phyloP scores from a whole-genome alignment of 108 stramenopile species.

The Heterococcus sp. region DNA sequence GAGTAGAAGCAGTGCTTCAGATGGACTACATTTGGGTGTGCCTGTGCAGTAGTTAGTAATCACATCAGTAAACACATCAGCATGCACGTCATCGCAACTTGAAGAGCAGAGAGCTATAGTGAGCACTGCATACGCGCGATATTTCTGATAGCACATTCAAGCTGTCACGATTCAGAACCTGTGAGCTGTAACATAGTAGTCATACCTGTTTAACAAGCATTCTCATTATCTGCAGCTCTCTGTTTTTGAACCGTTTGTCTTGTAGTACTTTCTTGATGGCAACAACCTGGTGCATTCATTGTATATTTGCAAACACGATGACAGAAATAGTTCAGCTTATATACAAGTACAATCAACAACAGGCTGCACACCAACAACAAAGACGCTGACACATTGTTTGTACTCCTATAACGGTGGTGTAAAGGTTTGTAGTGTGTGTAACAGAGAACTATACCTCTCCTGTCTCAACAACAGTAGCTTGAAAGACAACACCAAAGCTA shows the following conservation, averaged over 20 bases:
- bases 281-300: constrained; percentile 12
- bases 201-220: constrained; percentile 72
- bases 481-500: constrained; percentile 91
- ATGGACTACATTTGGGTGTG: constrained; percentile 71
- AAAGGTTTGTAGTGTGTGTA: no score
- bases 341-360: neutral
- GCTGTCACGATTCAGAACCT: no score
- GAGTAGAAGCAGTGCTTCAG: constrained; percentile 94
- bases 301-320: no score
- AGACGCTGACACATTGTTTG: neutral
- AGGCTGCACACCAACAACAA: neutral
- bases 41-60: neutral
- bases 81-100: no score
- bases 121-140: no score
- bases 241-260: constrained; percentile 97
- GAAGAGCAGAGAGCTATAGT: no score
- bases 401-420: no score
- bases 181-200: no score
- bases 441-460: constrained; percentile 87
- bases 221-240: constrained; percentile 96
- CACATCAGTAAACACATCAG: no score
- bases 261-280: constrained; percentile 72
- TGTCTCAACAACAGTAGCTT: constrained; percentile 87
- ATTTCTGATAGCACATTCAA: no score
- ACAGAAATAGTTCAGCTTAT: no score